Evolutionary conservation across 2,329 filamentous ascomycete genomes (phyloP).

Genomic region (Trichophyton mentagrophytes): DNA sequence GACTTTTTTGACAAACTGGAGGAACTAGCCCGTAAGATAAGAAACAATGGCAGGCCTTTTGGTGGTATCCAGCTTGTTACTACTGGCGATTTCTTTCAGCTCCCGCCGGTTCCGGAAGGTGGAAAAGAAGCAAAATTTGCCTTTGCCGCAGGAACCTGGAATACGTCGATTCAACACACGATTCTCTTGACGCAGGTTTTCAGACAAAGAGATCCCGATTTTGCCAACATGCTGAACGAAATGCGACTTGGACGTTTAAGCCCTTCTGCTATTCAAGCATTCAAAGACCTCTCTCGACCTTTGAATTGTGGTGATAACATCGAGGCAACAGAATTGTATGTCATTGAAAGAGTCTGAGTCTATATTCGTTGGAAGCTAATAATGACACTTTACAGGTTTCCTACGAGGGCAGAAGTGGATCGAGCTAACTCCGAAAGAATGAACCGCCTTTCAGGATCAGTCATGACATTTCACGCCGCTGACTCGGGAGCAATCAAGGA

Average conservation of each 20-base stretch:
- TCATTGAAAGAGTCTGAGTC: neutral
- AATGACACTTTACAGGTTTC: constrained; percentile 46
- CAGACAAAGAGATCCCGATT: constrained; percentile 80
- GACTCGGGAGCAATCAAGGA: constrained; percentile 62
- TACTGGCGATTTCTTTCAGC: constrained; percentile 94
- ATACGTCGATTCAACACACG: constrained; percentile 83
- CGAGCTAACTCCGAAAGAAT: constrained; percentile 67
- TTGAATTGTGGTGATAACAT: constrained; percentile 61
- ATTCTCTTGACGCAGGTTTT: constrained; percentile 94
- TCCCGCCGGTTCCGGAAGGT: constrained; percentile 80
- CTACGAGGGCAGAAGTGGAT: constrained; percentile 81
- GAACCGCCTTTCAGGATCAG: constrained; percentile 54
- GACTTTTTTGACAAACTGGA: constrained; percentile 95
- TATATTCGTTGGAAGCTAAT: constrained; percentile 3
- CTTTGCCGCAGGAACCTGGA: constrained; percentile 87
- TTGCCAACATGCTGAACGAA: constrained; percentile 92
- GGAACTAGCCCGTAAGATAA: constrained; percentile 67
- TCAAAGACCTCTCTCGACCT: constrained; percentile 59
- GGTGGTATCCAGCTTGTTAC: constrained; percentile 93
- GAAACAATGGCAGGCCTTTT: constrained; percentile 85
- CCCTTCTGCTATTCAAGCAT: constrained; percentile 61
- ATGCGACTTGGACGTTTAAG: constrained; percentile 82
- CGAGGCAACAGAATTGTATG: constrained; percentile 70
- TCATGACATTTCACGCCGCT: constrained; percentile 55
- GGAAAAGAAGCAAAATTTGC: constrained; percentile 70